Conservation (phyloP, 768 basidiomycete species). For the Kwoniella heveanensis region DNA sequence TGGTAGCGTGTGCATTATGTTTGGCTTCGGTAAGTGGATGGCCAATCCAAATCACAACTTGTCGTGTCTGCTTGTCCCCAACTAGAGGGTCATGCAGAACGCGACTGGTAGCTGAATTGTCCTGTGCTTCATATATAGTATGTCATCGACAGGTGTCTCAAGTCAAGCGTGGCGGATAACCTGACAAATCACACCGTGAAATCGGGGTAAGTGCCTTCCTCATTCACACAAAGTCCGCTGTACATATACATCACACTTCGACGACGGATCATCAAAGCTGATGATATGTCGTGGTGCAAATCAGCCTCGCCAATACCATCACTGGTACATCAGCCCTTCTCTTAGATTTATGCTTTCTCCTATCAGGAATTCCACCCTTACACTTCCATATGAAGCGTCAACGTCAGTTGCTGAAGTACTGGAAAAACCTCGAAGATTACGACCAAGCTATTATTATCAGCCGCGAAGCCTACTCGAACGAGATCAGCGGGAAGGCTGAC, state of each 20-base stretch:
- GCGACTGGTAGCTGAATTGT: no score
- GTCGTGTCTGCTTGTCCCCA: no score
- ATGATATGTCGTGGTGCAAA: no score
- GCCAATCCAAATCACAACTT: neutral
- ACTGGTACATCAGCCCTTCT: constrained; percentile 21
- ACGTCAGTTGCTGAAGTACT: constrained; percentile 15
- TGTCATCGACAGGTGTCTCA: constrained; percentile 25
- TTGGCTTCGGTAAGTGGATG: constrained; percentile 21
- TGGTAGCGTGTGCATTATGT: constrained; percentile 12
- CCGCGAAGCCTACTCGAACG: neutral
- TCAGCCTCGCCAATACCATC: constrained; percentile 19
- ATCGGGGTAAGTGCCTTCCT: constrained; percentile 18
- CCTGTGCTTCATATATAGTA: no score
- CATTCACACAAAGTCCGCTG: no score
- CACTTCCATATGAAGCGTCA: constrained; percentile 24
- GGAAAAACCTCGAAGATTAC: constrained; percentile 20
- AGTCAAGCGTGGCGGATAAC: constrained; percentile 7
- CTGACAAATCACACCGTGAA: constrained; percentile 12
- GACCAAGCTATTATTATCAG: constrained; percentile 8
- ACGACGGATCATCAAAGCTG: no score
- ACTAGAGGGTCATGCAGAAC: no score
- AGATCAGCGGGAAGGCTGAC: constrained; percentile 1
- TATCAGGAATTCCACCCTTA: constrained; percentile 27
- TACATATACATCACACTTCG: no score
- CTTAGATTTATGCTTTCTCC: constrained; percentile 15